Evolutionary conservation across 1,139 yeast species (phyloP).

Genomic region (Torulaspora globosa): DNA sequence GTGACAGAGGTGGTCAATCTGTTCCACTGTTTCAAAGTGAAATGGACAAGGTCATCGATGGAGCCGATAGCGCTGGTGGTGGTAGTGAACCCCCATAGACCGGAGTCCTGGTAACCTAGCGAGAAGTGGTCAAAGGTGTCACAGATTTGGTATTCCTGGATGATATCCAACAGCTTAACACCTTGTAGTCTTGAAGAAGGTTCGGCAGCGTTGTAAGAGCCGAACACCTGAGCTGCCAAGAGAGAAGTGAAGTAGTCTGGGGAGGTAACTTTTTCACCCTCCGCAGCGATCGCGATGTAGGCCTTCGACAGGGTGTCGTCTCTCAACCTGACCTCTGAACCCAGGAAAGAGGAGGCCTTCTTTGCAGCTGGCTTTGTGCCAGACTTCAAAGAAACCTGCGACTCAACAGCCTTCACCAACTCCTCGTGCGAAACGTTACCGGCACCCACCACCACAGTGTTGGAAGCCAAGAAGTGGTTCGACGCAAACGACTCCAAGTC

Average conservation of each 20-base stretch:
- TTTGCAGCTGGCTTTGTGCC: constrained; percentile 52
- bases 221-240: constrained; percentile 71
- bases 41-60: constrained; percentile 73
- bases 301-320: constrained; percentile 83
- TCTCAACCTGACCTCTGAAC: constrained; percentile 82
- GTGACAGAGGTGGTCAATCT: constrained; percentile 71
- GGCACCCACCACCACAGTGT: constrained; percentile 65
- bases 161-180: constrained; percentile 75
- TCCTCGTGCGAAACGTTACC: constrained; percentile 70
- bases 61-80: constrained; percentile 54
- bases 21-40: constrained; percentile 81
- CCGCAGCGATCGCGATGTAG: constrained; percentile 67
- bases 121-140: constrained; percentile 71
- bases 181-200: constrained; percentile 66
- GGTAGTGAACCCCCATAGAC: constrained; percentile 78
- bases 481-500: constrained; percentile 57
- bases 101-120: constrained; percentile 65
- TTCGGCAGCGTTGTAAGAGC: constrained; percentile 51
- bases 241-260: constrained; percentile 65
- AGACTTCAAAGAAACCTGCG: constrained; percentile 43
- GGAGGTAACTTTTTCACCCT: constrained; percentile 62
- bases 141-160: constrained; percentile 67
- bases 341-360: constrained; percentile 56
- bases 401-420: constrained; percentile 60
- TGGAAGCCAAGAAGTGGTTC: constrained; percentile 56